A percentile compares a stretch with the other conserved stretches of the same genome.
These are phyloP conservation scores for Leccinum obscurum DNA, from an alignment of 768 basidiomycete species.

Conservation along the genomic window DNA sequence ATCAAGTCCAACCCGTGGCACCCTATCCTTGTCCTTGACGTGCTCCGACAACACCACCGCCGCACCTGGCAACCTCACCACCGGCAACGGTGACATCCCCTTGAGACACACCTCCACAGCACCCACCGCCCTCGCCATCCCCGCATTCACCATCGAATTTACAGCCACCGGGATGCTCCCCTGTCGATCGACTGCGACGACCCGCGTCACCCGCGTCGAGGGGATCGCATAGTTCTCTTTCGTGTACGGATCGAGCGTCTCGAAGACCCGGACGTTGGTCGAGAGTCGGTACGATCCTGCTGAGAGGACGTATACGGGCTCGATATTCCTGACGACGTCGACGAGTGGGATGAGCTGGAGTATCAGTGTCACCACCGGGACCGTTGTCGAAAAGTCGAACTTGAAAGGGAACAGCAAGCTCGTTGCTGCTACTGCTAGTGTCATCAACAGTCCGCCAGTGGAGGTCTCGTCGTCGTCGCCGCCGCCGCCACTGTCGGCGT, in stretches of 20 bases:
- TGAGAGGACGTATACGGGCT: slow-evolving; percentile 50
- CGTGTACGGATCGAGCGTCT: slow-evolving; percentile 95
- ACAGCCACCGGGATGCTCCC: slow-evolving; percentile 83
- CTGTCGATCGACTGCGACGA: slow-evolving; percentile 84
- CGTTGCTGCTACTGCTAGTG: background rate
- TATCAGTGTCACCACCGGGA: slow-evolving; percentile 15
- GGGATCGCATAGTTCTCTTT: slow-evolving; percentile 94
- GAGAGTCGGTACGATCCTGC: slow-evolving; percentile 52
- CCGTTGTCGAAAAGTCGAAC: slow-evolving; percentile 36
- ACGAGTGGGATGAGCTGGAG: slow-evolving; percentile 5
- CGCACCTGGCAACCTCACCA: too few species aligned
- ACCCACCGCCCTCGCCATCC: slow-evolving; percentile 55
- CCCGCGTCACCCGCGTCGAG: slow-evolving; percentile 82
- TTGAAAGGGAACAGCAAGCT: slow-evolving; percentile 40
- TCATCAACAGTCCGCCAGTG: background rate
- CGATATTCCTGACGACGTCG: slow-evolving; percentile 46
- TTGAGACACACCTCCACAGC: too few species aligned
- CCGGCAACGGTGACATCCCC: too few species aligned
- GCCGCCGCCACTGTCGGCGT: slow-evolving; percentile 17
- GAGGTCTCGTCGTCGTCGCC: slow-evolving; percentile 23
- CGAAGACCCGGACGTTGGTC: slow-evolving; percentile 80
- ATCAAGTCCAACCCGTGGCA: too few species aligned
- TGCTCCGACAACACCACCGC: too few species aligned
- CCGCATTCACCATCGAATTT: slow-evolving; percentile 82
- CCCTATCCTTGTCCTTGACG: too few species aligned